phyloP scores from a whole-genome alignment of 208 protist genomes.

The Strigomonas oncopelti region DNA sequence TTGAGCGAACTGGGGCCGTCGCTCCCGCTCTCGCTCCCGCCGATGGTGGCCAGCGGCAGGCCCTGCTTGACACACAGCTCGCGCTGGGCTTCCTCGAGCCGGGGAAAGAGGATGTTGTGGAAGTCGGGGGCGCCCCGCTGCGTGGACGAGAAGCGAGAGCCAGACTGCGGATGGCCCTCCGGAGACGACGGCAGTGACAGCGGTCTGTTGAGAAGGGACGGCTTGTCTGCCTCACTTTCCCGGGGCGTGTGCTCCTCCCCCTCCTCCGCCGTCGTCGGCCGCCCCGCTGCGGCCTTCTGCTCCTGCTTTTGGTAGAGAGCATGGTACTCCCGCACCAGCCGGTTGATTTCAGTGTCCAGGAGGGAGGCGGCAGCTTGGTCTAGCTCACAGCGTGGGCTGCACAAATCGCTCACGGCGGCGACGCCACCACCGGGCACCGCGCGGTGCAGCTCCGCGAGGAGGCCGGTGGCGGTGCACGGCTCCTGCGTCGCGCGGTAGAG shows the following conservation, averaged over 20 bases:
- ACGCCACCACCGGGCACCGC: too few species aligned
- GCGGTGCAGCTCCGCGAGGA: not conserved
- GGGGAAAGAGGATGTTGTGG: not conserved
- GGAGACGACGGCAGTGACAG: not conserved
- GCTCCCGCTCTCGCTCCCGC: too few species aligned
- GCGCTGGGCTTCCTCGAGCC: not conserved
- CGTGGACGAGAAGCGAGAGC: not conserved
- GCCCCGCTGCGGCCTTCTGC: not conserved
- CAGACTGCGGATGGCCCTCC: not conserved
- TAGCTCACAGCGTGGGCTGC: not conserved
- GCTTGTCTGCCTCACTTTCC: not conserved
- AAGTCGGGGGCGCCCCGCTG: not conserved
- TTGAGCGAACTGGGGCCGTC: not conserved
- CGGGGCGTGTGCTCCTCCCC: not conserved
- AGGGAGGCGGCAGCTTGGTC: not conserved
- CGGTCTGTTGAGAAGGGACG: not conserved
- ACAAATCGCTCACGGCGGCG: not conserved
- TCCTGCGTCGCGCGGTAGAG: not conserved
- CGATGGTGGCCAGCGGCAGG: too few species aligned
- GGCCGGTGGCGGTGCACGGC: not conserved
- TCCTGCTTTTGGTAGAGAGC: not conserved
- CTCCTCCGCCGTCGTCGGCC: not conserved
- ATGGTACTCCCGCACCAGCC: slow-evolving; percentile 6
- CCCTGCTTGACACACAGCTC: too few species aligned
- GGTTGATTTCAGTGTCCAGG: not conserved